These are phyloP conservation scores for Venturia nashicola DNA, from an alignment of 2,329 filamentous ascomycete species.

Conservation along the genomic window DNA sequence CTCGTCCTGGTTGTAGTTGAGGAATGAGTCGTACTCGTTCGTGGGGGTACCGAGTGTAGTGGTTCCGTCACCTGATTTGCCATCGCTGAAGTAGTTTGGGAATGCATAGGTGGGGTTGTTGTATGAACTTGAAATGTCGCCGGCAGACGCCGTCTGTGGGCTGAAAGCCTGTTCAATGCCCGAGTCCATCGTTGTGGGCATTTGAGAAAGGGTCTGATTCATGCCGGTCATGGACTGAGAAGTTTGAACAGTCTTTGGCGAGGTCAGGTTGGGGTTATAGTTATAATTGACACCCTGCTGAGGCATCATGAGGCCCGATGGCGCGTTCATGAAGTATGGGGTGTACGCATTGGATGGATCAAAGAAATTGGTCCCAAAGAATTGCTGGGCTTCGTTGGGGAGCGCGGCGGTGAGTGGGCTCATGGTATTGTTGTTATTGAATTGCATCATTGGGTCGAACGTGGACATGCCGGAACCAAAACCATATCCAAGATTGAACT, in stretches of 20 bases:
- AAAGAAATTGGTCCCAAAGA: conserved; percentile 4
- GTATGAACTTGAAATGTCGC: not conserved
- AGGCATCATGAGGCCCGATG: not conserved
- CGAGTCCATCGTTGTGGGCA: not conserved
- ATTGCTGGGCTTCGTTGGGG: conserved; percentile 5
- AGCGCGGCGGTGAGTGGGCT: conserved; percentile 1
- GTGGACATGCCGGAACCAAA: not conserved
- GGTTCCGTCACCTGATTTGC: not conserved
- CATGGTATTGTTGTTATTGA: not conserved
- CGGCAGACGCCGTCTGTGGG: not conserved
- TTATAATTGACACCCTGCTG: not conserved
- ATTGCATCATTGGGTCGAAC: conserved; percentile 4
- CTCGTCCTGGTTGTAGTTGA: conserved; percentile 1
- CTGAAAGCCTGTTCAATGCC: not conserved
- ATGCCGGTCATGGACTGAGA: conserved; percentile 3
- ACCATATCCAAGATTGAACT: not conserved
- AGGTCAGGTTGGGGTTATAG: not conserved
- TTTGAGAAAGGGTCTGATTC: conserved; percentile 6
- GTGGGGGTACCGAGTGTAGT: not conserved
- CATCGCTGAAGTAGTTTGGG: not conserved
- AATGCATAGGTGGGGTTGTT: not conserved
- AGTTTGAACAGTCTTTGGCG: not conserved
- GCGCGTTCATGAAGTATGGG: conserved; percentile 4
- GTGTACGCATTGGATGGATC: not conserved
- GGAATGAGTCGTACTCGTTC: not conserved